Evolutionary conservation across 495 filamentous ascomycete genomes (phyloP), one percentile per base, ranked within the genome.

Genomic region (Astrothelium macrocarpum): DNA sequence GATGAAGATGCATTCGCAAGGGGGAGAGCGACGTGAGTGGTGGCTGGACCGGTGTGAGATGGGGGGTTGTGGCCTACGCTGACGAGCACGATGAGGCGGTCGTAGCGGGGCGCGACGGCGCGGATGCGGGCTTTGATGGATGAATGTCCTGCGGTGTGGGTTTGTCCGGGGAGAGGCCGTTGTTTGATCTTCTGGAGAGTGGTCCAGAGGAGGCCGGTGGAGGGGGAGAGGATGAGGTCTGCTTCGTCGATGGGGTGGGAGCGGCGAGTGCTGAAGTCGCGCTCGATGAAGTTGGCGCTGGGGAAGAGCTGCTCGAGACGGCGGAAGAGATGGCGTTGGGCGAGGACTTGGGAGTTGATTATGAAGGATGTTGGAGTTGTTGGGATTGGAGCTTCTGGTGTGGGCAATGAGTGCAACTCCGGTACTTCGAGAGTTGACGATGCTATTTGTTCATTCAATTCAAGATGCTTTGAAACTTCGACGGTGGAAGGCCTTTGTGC

Each of bases 131-230:
- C 80, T 39, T 81, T 78, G 58, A 91, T 75, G 2, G 78, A n/a
- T n/a, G n/a, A n/a, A n/a, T n/a, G n/a, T n/a, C n/a, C n/a, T 77
- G 1, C 77, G 77, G 42, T 75, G 67, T 62, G 65, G 2, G 62
- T 61, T 59, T 84, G 78, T 1, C 87, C 89, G 0, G 90, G 89
- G 0, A 90, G 76, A 4, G 84, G 72, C 32, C 80, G 80, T 68
- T 96, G 91, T 34, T 87, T 89, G 59, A 89, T 83, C 66, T 85
- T 83, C 66, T 91, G 84, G 5, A 91, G 77, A 1, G 85, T 89
- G 11, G 89, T 89, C 7, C 87, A 69, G 11, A 95, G 69, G 16
- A 95, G 75, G 0, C 88, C 90, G 0, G 83, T 87, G 1, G 77
- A 76, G 0, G 90, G 85, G 0, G 90, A 90, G 53, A 92, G 66